phyloP scores from a whole-genome alignment of 148 eudicot genomes.

The Diospyros kaki region DNA sequence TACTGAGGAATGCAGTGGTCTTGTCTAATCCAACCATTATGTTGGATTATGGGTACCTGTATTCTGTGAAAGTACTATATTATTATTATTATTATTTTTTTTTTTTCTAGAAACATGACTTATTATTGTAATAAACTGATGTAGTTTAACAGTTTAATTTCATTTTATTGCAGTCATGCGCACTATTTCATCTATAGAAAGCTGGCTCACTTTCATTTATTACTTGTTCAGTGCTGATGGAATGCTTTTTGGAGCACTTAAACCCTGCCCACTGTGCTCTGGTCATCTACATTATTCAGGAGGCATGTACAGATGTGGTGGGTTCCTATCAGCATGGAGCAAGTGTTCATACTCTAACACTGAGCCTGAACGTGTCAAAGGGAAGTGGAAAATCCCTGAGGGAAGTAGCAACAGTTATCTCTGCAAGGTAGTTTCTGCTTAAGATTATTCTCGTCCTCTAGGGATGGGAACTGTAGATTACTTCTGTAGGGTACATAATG shows the following conservation, averaged over 20 bases:
- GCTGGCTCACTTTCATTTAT: constrained; percentile 1
- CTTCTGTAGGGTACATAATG: too few relatives aligned
- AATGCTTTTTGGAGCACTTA: constrained; percentile 86
- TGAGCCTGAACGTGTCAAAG: constrained; percentile 71
- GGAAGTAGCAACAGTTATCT: constrained; percentile 71
- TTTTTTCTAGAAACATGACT: background rate
- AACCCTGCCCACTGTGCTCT: constrained; percentile 63
- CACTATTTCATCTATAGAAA: background rate
- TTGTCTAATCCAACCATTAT: background rate
- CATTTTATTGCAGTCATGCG: background rate
- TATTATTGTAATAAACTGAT: background rate
- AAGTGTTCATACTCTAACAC: constrained; percentile 76
- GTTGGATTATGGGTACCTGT: background rate
- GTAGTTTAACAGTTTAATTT: background rate
- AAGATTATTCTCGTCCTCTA: constrained; percentile 6
- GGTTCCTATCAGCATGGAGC: constrained; percentile 87
- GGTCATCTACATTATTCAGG: constrained; percentile 67
- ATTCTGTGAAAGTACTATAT: background rate
- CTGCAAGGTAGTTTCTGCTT: constrained; percentile 50
- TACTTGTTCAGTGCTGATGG: constrained; percentile 78
- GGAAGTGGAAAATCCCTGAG: constrained; percentile 89
- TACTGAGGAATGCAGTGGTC: background rate
- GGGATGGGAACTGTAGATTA: too few relatives aligned
- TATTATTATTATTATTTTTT: too few relatives aligned
- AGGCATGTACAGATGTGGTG: constrained; percentile 76